Base-by-base conservation (phyloP, 2,329 filamentous ascomycete genomes). In the Lasiodiplodia gonubiensis region DNA sequence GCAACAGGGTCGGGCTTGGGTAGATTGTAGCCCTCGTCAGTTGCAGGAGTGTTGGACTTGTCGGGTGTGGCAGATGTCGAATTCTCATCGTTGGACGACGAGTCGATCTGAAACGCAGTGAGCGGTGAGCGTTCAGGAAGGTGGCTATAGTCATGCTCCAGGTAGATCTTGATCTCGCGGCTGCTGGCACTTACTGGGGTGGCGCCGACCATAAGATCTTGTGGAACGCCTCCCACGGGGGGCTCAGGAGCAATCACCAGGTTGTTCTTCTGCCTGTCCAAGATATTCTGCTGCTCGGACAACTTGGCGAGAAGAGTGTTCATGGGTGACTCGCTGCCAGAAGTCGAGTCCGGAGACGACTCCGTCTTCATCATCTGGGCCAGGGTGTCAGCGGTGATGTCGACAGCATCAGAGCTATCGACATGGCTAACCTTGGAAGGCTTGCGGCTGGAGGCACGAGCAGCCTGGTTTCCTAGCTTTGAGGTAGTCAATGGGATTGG, bases 291-390 rank as follows among this genome's bases (percentile, higher is more conserved):
- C 53, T 93, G 90, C 76, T 93, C 89, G n/a, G 88, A 87, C 57
- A 94, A 84, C 75, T 89, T 91, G 67, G 90, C 87, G 70, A 93
- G 82, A 63, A 93, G 86, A 68, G 89, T 89, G 73, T 95, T 92
- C 69, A 78, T 75, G 63, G 75, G 72, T 11, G 73, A 67, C 7
- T 37, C 59, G 42, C 21, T 37, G 25, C 33, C 64, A 39, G 64
- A 60, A n/a, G 30, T 21, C 14, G 63, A 39, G 10, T 69, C 10
- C 8, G 65, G 30, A 42, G 66, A 49, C 30, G 66, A 51, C 18
- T 39, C 48, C 33, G 64, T 42, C 57, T 67, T 67, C 25, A 48
- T 27, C 46, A 57, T 67, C 66, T 67, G 59, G 6, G 16, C 25
- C 23, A 49, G 16, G n/a, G 16, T 16, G 59, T 67, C 49, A 67